Conservation (phyloP, 176 grass and related monocot genomes). For the Rhynchospora pubera region DNA sequence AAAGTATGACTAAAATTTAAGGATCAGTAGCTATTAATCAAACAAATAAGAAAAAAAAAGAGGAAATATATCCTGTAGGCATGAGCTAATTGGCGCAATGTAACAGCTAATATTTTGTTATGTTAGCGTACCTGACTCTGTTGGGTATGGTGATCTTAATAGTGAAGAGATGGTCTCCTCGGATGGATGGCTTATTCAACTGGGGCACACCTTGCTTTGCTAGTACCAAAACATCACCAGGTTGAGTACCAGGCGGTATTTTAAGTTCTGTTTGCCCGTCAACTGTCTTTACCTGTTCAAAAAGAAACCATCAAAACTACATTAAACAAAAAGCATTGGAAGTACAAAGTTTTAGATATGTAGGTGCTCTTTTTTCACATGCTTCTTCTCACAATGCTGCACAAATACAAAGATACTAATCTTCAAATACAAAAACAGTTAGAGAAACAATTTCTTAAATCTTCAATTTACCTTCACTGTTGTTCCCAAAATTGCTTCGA, state of each 20-base stretch:
- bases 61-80: background rate
- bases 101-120: slow-evolving; percentile 7
- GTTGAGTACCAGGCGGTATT: slow-evolving; percentile 94
- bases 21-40: background rate
- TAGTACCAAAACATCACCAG: slow-evolving; percentile 78
- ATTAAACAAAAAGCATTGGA: background rate
- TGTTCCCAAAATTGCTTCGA: slow-evolving; percentile 92
- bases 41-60: background rate
- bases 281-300: slow-evolving; percentile 78
- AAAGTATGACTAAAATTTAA: background rate
- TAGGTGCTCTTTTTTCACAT: background rate
- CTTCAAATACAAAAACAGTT: background rate
- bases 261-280: slow-evolving; percentile 69
- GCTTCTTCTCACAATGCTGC: background rate
- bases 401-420: background rate
- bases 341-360: background rate
- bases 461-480: slow-evolving; percentile 43
- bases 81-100: background rate
- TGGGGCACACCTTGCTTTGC: slow-evolving; percentile 86
- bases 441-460: background rate
- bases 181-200: slow-evolving; percentile 82
- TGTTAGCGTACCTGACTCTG: slow-evolving; percentile 63
- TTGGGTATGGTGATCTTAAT: slow-evolving; percentile 88
- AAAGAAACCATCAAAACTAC: slow-evolving; percentile 10
- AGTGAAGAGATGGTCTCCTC: slow-evolving; percentile 93